These are phyloP conservation scores for Penicillium crustosum DNA, from an alignment of 2,329 filamentous ascomycete species.

Conservation along the genomic window DNA sequence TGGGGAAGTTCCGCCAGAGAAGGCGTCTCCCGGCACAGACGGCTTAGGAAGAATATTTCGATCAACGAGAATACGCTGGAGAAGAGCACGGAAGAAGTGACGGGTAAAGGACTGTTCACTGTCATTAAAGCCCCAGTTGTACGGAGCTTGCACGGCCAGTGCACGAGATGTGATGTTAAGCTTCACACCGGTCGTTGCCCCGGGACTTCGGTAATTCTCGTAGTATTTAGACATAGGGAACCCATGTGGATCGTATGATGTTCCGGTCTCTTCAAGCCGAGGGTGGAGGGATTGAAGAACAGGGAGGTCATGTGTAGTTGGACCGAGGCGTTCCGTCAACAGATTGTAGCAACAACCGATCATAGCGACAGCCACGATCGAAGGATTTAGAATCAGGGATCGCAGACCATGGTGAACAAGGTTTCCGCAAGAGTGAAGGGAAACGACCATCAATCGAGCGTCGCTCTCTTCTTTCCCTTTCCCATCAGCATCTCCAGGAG, in stretches of 20 bases:
- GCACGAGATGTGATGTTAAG: conserved; percentile 96
- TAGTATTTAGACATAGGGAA: conserved; percentile 89
- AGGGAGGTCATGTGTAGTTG: conserved; percentile 83
- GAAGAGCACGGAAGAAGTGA: conserved; percentile 86
- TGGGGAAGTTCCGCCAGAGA: conserved; percentile 19
- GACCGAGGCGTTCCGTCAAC: conserved; percentile 82
- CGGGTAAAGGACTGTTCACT: conserved; percentile 86
- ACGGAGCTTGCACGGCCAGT: conserved; percentile 95
- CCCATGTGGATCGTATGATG: conserved; percentile 77
- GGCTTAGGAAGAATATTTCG: conserved; percentile 69
- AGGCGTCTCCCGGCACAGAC: conserved; percentile 27
- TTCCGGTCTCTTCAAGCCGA: conserved; percentile 67
- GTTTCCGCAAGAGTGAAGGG: conserved; percentile 95
- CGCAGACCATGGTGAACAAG: conserved; percentile 90
- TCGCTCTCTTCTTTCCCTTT: conserved; percentile 14
- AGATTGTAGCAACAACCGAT: conserved; percentile 99
- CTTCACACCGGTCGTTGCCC: conserved; percentile 62
- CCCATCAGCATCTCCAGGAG: neutral
- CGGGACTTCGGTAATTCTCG: conserved; percentile 54
- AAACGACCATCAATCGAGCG: conserved; percentile 75
- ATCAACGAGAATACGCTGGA: conserved; percentile 92
- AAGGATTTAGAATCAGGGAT: conserved; percentile 78
- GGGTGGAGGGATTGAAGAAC: conserved; percentile 72
- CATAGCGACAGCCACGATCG: conserved; percentile 83
- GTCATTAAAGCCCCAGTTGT: conserved; percentile 82